Base-by-base conservation (phyloP, 345 rosid species). In the Turritis glabra region DNA sequence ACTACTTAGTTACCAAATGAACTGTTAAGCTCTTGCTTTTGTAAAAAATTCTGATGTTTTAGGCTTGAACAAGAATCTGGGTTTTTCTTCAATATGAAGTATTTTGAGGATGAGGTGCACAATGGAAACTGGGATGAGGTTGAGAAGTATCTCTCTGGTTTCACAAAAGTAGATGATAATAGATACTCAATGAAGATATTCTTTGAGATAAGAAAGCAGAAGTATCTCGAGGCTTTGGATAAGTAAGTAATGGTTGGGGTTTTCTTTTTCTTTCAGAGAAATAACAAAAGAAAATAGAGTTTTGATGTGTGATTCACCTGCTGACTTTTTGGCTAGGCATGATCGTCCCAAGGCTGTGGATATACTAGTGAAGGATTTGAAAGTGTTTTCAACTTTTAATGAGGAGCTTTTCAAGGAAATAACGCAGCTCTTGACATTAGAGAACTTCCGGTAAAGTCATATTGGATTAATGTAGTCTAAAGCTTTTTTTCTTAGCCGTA, bases 31-130 rank as follows among this genome's bases (percentile, higher is more conserved):
- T 50, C 11, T 38, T n/a, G n/a, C n/a, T n/a, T n/a, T n/a, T n/a
- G n/a, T n/a, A n/a, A n/a, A n/a, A n/a, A n/a, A n/a, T n/a, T 58
- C 8, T 11, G 22, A 63, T 69, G 35, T 67, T 80, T 27, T 48
- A 91, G 99, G 86, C 97, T 95, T 80, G 99, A 95, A 67, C 97
- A 91, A 85, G 97, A 95, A 79, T 91, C 99, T 80, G 99, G 97
- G 25, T 95, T 95, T 85, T 95, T 87, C 96, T 95, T 95, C 79
- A 95, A 95, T 79, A 90, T 94, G 97, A 94, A 90, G 82, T 86
- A 91, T 85, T 94, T 94, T 71, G 98, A 94, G 89, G 99, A 95
- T 72, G 96, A 92, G 87, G 99, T 95, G 74, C 97, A 90, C 25
- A 85, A 72, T 73, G 99, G 99, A 7, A 91, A 92, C 66, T 95